Evolutionary conservation across 768 basidiomycete species (phyloP).

Genomic region (Podaxis mareebaensis): DNA sequence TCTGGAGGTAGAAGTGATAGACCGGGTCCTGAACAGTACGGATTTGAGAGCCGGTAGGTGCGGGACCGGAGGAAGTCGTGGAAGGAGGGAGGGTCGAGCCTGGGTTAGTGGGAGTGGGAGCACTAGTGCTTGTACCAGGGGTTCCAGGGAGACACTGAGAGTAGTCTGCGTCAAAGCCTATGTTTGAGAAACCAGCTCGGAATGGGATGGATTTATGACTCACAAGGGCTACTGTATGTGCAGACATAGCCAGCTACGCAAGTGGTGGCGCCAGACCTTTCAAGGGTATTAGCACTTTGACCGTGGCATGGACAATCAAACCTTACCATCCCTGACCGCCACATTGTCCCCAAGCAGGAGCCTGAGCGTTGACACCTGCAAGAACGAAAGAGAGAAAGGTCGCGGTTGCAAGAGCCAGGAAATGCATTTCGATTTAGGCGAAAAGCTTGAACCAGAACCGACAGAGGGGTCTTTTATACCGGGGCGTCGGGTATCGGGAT

Average conservation of each 20-base stretch:
- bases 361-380: slow-evolving; percentile 32
- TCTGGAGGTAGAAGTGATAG: slow-evolving; percentile 59
- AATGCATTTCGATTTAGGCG: slow-evolving; percentile 17
- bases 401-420: slow-evolving; percentile 10
- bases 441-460: not conserved
- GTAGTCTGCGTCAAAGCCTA: slow-evolving; percentile 37
- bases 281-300: not conserved
- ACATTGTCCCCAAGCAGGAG: slow-evolving; percentile 43
- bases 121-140: slow-evolving; percentile 20
- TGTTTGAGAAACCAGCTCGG: not conserved
- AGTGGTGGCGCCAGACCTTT: slow-evolving; percentile 43
- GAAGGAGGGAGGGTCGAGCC: slow-evolving; percentile 27
- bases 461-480: slow-evolving; percentile 1
- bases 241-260: slow-evolving; percentile 46
- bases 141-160: slow-evolving; percentile 53
- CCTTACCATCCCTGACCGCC: slow-evolving; percentile 41
- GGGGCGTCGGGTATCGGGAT: slow-evolving; percentile 16
- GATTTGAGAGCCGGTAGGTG: slow-evolving; percentile 48
- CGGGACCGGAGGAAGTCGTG: slow-evolving; percentile 33
- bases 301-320: not conserved
- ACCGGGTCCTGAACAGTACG: slow-evolving; percentile 53
- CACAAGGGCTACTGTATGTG: slow-evolving; percentile 41
- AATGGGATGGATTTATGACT: slow-evolving; percentile 1
- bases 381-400: slow-evolving; percentile 19
- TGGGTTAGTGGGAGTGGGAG: slow-evolving; percentile 28